phyloP scores from a whole-genome alignment of 352 stramenopile species.

The Phytophthora gonapodyides region DNA sequence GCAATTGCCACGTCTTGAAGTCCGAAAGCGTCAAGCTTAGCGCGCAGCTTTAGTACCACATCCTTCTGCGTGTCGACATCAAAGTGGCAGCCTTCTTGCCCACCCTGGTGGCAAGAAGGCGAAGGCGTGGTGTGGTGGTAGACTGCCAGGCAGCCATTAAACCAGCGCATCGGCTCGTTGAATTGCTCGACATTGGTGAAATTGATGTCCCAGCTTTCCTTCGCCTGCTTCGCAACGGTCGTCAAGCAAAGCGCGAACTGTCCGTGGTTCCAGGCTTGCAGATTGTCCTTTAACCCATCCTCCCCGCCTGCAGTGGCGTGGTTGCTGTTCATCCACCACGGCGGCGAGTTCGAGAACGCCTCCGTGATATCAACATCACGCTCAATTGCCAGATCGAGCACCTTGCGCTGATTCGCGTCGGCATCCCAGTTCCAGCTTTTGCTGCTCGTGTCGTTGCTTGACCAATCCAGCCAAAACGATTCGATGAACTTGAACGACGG shows the following conservation, averaged over 20 bases:
- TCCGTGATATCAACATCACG: conserved; percentile 51
- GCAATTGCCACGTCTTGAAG: conserved; percentile 41
- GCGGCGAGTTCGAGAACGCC: conserved; percentile 61
- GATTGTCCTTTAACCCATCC: conserved; percentile 47
- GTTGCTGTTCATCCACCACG: conserved; percentile 73
- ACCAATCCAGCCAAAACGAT: conserved; percentile 54
- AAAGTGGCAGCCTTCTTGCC: conserved; percentile 62
- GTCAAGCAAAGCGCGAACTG: conserved; percentile 56
- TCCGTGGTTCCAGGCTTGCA: conserved; percentile 53
- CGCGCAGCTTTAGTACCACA: conserved; percentile 46
- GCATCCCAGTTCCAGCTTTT: conserved; percentile 56
- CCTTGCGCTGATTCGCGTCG: conserved; percentile 48
- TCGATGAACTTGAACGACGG: conserved; percentile 53
- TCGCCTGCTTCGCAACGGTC: conserved; percentile 44
- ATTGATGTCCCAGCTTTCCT: conserved; percentile 47
- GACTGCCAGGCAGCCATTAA: too few relatives aligned
- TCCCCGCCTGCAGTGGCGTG: conserved; percentile 49
- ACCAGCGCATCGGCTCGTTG: conserved; percentile 65
- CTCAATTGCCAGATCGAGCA: conserved; percentile 43
- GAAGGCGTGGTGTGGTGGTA: too few relatives aligned
- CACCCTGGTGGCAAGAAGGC: too few relatives aligned
- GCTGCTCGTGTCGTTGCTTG: conserved; percentile 27
- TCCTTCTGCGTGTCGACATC: conserved; percentile 43
- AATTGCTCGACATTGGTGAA: conserved; percentile 67
- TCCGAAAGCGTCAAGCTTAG: conserved; percentile 37